These are phyloP conservation scores for Hericium coralloides DNA, from an alignment of 768 basidiomycete species.

Conservation along the genomic window DNA sequence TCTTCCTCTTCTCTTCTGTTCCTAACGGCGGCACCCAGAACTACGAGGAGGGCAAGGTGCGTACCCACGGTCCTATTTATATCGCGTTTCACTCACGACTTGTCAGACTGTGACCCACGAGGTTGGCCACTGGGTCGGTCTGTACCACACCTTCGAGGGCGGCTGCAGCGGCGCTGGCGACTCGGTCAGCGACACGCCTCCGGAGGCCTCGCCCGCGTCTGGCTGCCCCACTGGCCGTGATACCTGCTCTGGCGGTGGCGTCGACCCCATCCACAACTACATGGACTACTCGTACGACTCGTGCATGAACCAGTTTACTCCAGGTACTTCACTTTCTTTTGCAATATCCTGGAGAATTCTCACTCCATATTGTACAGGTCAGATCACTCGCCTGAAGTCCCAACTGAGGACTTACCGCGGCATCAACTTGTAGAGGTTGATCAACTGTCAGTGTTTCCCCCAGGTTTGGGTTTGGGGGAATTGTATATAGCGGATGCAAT, in stretches of 20 bases:
- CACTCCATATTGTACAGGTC: background rate
- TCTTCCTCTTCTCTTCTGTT: slow-evolving; percentile 24
- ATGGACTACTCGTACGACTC: slow-evolving; percentile 46
- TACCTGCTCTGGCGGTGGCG: slow-evolving; percentile 19
- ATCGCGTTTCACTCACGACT: background rate
- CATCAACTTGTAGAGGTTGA: slow-evolving; percentile 17
- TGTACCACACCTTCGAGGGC: slow-evolving; percentile 53
- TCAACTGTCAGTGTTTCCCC: background rate
- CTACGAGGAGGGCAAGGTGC: slow-evolving; percentile 27
- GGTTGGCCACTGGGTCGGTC: slow-evolving; percentile 52
- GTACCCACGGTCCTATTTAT: background rate
- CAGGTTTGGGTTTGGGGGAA: background rate
- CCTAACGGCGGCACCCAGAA: slow-evolving; percentile 32
- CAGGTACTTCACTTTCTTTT: slow-evolving; percentile 20
- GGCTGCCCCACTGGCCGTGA: slow-evolving; percentile 27
- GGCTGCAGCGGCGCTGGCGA: slow-evolving; percentile 34
- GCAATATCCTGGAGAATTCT: background rate
- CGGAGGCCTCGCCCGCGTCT: slow-evolving; percentile 32
- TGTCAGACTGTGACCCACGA: slow-evolving; percentile 43
- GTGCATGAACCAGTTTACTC: slow-evolving; percentile 43
- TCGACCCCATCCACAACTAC: slow-evolving; percentile 38
- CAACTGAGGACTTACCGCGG: slow-evolving; percentile 39
- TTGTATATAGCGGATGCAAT: too few species aligned
- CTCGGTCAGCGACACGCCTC: slow-evolving; percentile 36
- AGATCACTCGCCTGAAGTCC: slow-evolving; percentile 28